Base-by-base conservation (phyloP, 306 rosid genomes). In the Sindora glabra region DNA sequence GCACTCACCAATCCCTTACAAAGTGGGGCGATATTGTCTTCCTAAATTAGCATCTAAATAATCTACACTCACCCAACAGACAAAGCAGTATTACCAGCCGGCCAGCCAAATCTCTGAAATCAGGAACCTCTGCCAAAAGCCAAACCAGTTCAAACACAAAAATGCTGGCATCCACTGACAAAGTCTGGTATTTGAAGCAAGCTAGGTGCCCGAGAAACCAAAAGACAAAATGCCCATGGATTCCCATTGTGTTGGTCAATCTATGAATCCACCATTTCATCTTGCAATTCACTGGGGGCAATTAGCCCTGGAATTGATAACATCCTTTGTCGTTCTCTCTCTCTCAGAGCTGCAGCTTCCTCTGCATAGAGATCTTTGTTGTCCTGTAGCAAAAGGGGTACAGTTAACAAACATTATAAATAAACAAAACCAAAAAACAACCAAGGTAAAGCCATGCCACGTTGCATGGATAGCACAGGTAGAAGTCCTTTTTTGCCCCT, bases 291-390 rank as follows among this genome's bases (percentile, higher is more conserved):
- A 45, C 80, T 94, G 1, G 99, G 99, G 48, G 99, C 95, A 41
- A 94, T 89, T 10, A 94, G 97, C 62, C 99, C 99, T 0, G 99
- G 99, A 72, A 94, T 89, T 33, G 97, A 78, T 36, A 89, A 95
- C 96, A 89, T 89, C 44, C 99, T 81, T 73, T 94, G 96, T 42
- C 99, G 76, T 17, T 94, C 97, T 69, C 86, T 84, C 75, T 94
- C 99, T 56, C 85, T 84, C 82, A 86, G 97, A 61, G 81, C 95
- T 34, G 99, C 95, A 40, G 99, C 95, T 76, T 94, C 99, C 75
- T 94, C 99, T 1, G 97, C 96, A 56, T 89, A 89, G 15, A 94
- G 89, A 76, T 94, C 99, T 60, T 94, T 94, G 76, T 94, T 94
- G 71, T 89, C 99, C 96, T 94, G 86, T 54, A 79, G 29, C 7